Percentiles rank a stretch among this genome's conserved stretches.
Conservation (phyloP, 1,284 basidiomycete genomes). For the Xanthoconium separans region DNA sequence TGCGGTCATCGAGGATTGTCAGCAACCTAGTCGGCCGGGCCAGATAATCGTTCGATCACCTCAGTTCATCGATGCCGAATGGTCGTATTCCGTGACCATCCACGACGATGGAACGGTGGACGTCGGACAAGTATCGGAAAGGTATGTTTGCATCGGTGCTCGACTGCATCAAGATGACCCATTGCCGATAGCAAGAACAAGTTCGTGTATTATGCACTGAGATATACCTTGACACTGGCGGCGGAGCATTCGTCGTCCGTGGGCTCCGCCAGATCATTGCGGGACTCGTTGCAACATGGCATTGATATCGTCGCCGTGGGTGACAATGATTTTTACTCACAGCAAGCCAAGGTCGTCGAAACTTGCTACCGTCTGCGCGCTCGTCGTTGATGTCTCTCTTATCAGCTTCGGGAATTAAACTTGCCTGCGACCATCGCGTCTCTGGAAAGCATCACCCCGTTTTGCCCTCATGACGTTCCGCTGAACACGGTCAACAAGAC, state of each 20-base stretch:
- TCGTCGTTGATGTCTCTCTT: conserved; percentile 6
- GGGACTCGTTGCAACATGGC: conserved; percentile 46
- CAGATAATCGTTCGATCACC: conserved; percentile 82
- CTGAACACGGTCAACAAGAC: conserved; percentile 94
- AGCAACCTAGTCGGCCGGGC: conserved; percentile 26
- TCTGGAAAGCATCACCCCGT: conserved; percentile 67
- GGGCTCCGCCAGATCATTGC: conserved; percentile 43
- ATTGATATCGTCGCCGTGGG: conserved; percentile 83
- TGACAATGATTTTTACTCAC: conserved; percentile 98
- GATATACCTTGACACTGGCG: conserved; percentile 68
- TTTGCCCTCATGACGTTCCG: conserved; percentile 68
- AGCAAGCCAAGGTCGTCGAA: conserved; percentile 69
- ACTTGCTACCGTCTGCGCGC: not conserved
- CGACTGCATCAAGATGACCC: conserved; percentile 6
- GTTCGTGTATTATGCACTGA: conserved; percentile 87
- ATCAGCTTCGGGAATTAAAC: conserved; percentile 58
- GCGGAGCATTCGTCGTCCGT: conserved; percentile 56
- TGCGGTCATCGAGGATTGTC: conserved; percentile 53
- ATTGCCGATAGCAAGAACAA: conserved; percentile 61
- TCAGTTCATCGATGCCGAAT: conserved; percentile 82
- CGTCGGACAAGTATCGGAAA: conserved; percentile 48
- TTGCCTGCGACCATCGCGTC: conserved; percentile 63
- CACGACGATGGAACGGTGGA: conserved; percentile 38
- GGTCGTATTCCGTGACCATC: conserved; percentile 68
- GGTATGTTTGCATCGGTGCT: conserved; percentile 30